Evolutionary conservation across 202 grass and related monocot genomes (phyloP), one percentile per base, ranked within the genome.

Genomic region (Setaria viridis): DNA sequence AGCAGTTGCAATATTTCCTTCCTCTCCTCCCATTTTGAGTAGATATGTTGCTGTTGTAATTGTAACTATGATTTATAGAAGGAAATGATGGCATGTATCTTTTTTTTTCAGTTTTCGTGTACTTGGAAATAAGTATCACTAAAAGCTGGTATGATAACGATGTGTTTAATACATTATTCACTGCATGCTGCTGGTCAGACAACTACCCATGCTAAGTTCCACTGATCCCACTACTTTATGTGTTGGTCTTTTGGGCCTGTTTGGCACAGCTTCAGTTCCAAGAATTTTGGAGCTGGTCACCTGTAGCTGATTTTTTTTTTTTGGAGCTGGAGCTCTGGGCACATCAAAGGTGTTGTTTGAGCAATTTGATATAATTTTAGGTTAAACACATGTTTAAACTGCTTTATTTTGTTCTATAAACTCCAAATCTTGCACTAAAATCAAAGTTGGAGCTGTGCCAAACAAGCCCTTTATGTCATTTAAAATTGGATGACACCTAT

Each of bases 171-270:
- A 83, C 7, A 48, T 65, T 71, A 63, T 33, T 84, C 72, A 35
- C 46, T 76, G 55, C 19, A 48, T 76, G 72, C 39, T 84, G 43
- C 45, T 80, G 25, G 4, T 54, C 59, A 68, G 48, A 67, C 32
- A 82, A 53, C 68, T 15, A 67, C 9, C 41, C 46, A 54, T 80
- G 70, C 89, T 32, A 46, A 39, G 53, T 35, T 80, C 71, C 70
- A 80, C 55, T 79, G 56, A 72, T 55, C 46, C 63, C 64, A 57
- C 37, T 62, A 37, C 12, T 11, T 32, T 48, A 68, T 25, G 32
- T 84, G 2, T 49, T 29, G 53, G 39, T 62, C 32, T 67, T 32
- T 80, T 80, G 9, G 10, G 58, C 58, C 55, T 58, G 55, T 16
- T 56, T 56, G 54, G 54, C 17, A 20, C 17, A 56, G 54, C 54